Percentiles rank a stretch among this genome's conserved stretches.
These are phyloP conservation scores for Lippia alba DNA, from an alignment of 305 asterid species.

Conservation along the genomic window DNA sequence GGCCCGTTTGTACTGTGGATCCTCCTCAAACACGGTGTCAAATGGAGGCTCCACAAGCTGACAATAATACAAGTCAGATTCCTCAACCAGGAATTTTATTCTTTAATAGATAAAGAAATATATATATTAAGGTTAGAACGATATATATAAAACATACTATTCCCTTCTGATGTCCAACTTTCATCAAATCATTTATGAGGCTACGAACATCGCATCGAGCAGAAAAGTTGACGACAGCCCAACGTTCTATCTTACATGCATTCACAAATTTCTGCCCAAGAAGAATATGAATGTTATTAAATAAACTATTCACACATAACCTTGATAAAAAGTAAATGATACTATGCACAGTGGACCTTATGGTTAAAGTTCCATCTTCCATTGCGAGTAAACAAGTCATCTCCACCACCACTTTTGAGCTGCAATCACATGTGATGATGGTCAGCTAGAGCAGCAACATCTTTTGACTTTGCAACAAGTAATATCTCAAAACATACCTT, in stretches of 20 bases:
- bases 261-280: conserved; percentile 57
- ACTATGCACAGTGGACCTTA: conserved; percentile 44
- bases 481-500: conserved; percentile 46
- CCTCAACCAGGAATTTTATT: neutral
- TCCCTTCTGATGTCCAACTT: conserved; percentile 63
- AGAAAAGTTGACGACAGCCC: conserved; percentile 84
- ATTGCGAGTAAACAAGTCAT: conserved; percentile 58
- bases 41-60: conserved; percentile 60
- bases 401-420: conserved; percentile 73
- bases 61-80: conserved; percentile 20
- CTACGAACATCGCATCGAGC: conserved; percentile 54
- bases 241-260: conserved; percentile 56
- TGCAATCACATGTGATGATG: conserved; percentile 35
- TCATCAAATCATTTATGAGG: conserved; percentile 53
- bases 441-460: conserved; percentile 14
- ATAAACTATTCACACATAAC: neutral
- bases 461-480: neutral
- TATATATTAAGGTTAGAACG: conserved; percentile 7
- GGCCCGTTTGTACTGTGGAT: conserved; percentile 56
- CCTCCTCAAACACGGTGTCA: conserved; percentile 57
- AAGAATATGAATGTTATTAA: conserved; percentile 17
- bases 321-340: neutral
- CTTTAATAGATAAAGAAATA: neutral
- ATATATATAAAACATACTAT: conserved; percentile 47
- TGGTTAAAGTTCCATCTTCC: conserved; percentile 76